Evolutionary conservation across 2,329 filamentous ascomycete species (phyloP).

Genomic region (Talaromyces sp.): DNA sequence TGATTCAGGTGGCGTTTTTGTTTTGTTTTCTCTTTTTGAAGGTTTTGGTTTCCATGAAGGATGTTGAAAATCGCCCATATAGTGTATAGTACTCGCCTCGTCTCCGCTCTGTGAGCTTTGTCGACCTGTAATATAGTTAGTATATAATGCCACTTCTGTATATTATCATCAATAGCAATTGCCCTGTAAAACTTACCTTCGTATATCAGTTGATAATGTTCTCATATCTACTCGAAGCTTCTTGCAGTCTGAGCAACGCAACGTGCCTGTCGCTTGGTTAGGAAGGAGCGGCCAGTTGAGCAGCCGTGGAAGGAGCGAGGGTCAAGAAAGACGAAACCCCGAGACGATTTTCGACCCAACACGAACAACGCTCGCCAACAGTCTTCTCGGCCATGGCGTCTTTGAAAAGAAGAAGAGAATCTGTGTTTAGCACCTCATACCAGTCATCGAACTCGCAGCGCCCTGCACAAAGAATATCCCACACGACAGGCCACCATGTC

Average conservation of each 20-base stretch:
- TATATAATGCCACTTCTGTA: neutral
- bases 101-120: neutral
- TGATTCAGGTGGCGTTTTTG: slow-evolving; percentile 3
- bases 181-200: neutral
- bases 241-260: neutral
- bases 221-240: neutral
- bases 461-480: neutral
- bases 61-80: neutral
- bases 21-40: neutral
- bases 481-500: neutral
- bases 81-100: neutral
- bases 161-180: neutral
- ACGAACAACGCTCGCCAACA: neutral
- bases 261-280: neutral
- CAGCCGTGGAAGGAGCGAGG: neutral
- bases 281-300: neutral
- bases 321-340: neutral
- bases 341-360: neutral
- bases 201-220: neutral
- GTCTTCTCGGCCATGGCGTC: slow-evolving; percentile 4
- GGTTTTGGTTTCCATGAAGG: neutral
- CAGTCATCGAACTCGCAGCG: slow-evolving; percentile 5
- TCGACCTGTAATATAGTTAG: neutral
- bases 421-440: slow-evolving; percentile 1
- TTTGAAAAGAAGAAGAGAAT: slow-evolving; percentile 10